These are phyloP conservation scores for Tricholoma matsutake DNA, from an alignment of 768 basidiomycete genomes.

Conservation along the genomic window DNA sequence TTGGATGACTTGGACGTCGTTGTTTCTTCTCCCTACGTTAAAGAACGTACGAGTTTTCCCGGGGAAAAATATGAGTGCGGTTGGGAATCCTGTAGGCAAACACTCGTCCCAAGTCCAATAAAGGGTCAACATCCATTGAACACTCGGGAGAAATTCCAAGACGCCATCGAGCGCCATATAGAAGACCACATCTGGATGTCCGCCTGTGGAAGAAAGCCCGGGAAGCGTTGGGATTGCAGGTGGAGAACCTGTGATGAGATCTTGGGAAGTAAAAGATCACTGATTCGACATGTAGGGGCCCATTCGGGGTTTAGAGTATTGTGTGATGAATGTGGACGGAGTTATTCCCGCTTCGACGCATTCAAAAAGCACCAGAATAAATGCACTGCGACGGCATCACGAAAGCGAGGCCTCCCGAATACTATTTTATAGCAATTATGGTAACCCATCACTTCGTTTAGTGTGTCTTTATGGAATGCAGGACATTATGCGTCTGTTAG, in stretches of 20 bases:
- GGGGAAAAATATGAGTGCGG: background rate
- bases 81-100: background rate
- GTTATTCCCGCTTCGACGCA: background rate
- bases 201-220: background rate
- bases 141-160: background rate
- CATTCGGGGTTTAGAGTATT: background rate
- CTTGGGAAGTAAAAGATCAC: background rate
- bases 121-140: background rate
- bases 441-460: too few species aligned
- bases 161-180: background rate
- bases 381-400: too few species aligned
- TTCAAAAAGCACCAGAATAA: background rate
- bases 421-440: too few species aligned
- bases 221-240: background rate
- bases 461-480: background rate
- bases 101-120: background rate
- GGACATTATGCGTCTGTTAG: background rate
- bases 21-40: background rate
- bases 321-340: background rate
- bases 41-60: background rate
- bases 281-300: background rate
- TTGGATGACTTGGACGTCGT: too few species aligned
- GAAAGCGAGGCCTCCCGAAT: too few species aligned
- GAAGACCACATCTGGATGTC: background rate
- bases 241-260: background rate